Conservation (phyloP, 1,139 yeast species). For the Blastobotrys capitulatus region DNA sequence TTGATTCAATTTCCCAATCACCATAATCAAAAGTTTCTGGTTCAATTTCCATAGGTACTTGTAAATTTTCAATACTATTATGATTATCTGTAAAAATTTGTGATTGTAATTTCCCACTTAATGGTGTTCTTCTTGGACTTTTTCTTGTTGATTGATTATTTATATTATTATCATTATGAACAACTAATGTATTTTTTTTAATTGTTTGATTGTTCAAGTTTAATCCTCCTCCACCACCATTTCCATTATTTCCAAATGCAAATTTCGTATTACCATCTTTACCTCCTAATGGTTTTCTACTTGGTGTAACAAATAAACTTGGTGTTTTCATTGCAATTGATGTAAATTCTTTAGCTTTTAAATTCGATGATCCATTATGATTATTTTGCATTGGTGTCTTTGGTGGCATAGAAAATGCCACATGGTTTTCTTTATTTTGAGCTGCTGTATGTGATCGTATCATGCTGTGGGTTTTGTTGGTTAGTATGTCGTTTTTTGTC, state of each 20-base stretch:
- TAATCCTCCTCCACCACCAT: too few relatives aligned
- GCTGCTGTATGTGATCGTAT: background rate
- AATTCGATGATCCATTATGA: background rate
- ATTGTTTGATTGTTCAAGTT: background rate
- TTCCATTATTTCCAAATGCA: too few relatives aligned
- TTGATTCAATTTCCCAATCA: conserved; percentile 21
- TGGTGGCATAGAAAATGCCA: conserved; percentile 19
- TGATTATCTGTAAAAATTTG: conserved; percentile 1
- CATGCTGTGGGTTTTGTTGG: background rate
- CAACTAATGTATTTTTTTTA: background rate
- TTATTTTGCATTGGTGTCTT: conserved; percentile 16
- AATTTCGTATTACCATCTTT: conserved; percentile 21
- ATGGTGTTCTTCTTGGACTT: conserved; percentile 11
- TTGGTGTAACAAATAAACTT: conserved; percentile 12
- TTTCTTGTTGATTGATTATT: background rate
- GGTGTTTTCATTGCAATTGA: conserved; percentile 11
- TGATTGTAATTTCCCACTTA: conserved; percentile 12
- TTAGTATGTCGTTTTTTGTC: too few relatives aligned
- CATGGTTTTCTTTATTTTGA: conserved; percentile 24
- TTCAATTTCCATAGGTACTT: background rate
- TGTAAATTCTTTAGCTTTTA: conserved; percentile 3
- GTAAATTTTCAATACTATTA: conserved; percentile 1
- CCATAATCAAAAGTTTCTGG: background rate
- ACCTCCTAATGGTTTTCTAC: conserved; percentile 26
- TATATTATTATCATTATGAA: background rate